Percentiles rank a stretch among this genome's conserved stretches.
Evolutionary conservation across 192 early-diverging fungal genomes (phyloP).

Genomic region (Backusella luteola): DNA sequence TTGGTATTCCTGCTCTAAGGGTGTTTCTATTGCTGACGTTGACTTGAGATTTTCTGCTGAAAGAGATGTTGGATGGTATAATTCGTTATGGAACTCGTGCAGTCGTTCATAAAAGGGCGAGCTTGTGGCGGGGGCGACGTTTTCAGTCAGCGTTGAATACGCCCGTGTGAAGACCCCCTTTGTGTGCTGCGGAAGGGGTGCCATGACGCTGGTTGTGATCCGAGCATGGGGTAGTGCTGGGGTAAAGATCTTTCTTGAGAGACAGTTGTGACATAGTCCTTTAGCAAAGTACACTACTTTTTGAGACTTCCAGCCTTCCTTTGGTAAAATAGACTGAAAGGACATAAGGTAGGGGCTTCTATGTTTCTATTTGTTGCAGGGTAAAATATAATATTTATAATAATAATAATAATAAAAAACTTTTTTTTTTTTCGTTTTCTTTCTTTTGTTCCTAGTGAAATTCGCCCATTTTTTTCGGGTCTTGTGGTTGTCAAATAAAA

Average conservation of each 20-base stretch:
- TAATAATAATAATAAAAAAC: not conserved
- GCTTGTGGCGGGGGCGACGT: not conserved
- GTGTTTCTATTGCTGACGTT: not conserved
- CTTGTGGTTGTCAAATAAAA: too few species aligned
- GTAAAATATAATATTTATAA: not conserved
- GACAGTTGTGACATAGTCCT: slow-evolving; percentile 2
- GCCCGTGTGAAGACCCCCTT: not conserved
- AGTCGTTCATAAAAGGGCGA: slow-evolving; percentile 3
- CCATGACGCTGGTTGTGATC: not conserved
- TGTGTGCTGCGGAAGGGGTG: not conserved
- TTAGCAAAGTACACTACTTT: slow-evolving; percentile 6
- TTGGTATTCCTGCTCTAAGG: not conserved
- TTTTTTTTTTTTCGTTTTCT: not conserved
- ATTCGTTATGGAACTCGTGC: not conserved
- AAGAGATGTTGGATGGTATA: not conserved
- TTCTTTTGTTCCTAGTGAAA: too few species aligned
- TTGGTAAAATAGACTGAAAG: slow-evolving; percentile 12
- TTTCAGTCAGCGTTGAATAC: not conserved
- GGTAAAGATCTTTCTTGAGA: not conserved
- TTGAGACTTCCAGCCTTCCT: slow-evolving; percentile 13
- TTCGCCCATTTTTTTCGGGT: too few species aligned
- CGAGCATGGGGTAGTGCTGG: slow-evolving; percentile 12
- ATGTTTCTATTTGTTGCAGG: not conserved
- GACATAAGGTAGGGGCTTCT: slow-evolving; percentile 2
- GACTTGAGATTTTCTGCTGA: not conserved